Evolutionary conservation across 192 early-diverging fungal species (phyloP).

Genomic region (Gryganskiella cystojenkinii): DNA sequence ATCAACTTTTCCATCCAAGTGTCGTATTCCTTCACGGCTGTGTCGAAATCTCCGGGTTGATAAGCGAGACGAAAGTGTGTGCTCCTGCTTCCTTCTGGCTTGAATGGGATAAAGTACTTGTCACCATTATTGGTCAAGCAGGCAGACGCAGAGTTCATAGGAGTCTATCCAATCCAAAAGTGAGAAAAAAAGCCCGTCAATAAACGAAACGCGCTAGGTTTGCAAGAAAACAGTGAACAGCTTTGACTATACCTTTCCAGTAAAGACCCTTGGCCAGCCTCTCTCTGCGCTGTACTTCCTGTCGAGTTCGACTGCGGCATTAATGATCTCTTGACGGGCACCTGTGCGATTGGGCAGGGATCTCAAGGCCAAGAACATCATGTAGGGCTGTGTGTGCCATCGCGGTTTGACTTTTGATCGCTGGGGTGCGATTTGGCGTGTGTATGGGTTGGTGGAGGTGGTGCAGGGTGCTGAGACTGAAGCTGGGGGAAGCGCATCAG

Average conservation of each 20-base stretch:
- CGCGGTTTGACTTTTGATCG: constrained; percentile 66
- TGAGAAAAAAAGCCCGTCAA: background rate
- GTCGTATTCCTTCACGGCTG: constrained; percentile 76
- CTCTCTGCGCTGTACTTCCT: constrained; percentile 75
- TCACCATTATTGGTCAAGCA: constrained; percentile 83
- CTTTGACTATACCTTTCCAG: constrained; percentile 74
- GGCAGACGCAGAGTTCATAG: constrained; percentile 80
- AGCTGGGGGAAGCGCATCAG: too few relatives aligned
- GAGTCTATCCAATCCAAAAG: constrained; percentile 60
- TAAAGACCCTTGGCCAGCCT: constrained; percentile 82
- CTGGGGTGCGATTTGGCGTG: constrained; percentile 37
- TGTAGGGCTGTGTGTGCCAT: constrained; percentile 91
- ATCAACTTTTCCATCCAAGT: constrained; percentile 80
- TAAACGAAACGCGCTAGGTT: background rate
- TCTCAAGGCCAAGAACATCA: constrained; percentile 84
- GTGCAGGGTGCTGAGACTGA: too few relatives aligned
- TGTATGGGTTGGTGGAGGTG: constrained; percentile 14
- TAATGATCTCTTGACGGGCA: constrained; percentile 78
- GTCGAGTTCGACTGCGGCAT: constrained; percentile 80
- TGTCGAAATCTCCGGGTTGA: constrained; percentile 83
- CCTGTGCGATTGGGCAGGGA: constrained; percentile 73
- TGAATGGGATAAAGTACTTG: constrained; percentile 77
- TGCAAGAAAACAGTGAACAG: background rate
- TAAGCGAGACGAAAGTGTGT: constrained; percentile 86
- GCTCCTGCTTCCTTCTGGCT: constrained; percentile 70